These are phyloP conservation scores for Trametes villosa DNA, from an alignment of 768 basidiomycete genomes.

Conservation along the genomic window DNA sequence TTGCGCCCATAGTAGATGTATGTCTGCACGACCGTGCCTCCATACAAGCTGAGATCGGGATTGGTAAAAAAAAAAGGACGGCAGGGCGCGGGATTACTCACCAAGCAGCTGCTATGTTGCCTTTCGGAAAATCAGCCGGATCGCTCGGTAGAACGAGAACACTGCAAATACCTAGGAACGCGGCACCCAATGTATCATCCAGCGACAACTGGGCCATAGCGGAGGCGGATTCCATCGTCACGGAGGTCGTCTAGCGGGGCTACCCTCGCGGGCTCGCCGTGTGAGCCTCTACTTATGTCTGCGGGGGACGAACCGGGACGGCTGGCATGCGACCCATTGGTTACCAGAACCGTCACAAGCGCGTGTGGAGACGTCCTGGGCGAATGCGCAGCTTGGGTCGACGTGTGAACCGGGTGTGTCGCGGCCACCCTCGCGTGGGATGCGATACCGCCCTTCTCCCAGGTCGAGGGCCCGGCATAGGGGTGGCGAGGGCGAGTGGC, in stretches of 20 bases:
- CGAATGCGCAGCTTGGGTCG: conserved; percentile 5
- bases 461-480: neutral
- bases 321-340: conserved; percentile 4
- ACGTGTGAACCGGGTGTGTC: conserved; percentile 3
- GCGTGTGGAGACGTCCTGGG: neutral
- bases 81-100: too few relatives aligned
- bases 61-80: too few relatives aligned
- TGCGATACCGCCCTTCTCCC: neutral
- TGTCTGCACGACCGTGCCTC: conserved; percentile 27
- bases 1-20: conserved; percentile 24
- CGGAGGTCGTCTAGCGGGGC: neutral
- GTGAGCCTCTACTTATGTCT: conserved; percentile 4
- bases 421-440: conserved; percentile 7
- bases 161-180: conserved; percentile 27
- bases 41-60: conserved; percentile 27
- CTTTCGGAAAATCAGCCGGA: neutral
- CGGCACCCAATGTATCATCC: conserved; percentile 25
- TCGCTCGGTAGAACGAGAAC: too few relatives aligned
- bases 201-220: conserved; percentile 16
- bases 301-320: neutral
- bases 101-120: conserved; percentile 20
- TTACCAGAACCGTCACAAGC: conserved; percentile 1
- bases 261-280: neutral
- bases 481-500: neutral
- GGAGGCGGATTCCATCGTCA: neutral